Evolutionary conservation across 768 basidiomycete species (phyloP).

Genomic region (Tulasnella sp.): DNA sequence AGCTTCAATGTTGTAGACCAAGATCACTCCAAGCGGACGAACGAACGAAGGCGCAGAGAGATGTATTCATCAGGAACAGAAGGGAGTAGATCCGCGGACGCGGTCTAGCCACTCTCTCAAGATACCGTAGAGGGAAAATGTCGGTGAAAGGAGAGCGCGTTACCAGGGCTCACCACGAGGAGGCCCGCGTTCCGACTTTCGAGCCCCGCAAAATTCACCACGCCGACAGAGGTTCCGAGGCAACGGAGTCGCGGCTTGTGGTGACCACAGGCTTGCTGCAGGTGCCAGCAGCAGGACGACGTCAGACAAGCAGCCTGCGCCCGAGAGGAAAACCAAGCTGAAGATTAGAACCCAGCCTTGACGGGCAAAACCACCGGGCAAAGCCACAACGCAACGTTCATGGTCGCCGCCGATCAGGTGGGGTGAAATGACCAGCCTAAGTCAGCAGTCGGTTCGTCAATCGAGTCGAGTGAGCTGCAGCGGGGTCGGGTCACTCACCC

Average conservation of each 20-base stretch:
- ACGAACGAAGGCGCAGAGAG: too few relatives aligned
- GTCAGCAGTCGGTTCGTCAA: background rate
- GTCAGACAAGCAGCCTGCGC: background rate
- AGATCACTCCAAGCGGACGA: too few relatives aligned
- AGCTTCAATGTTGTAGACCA: too few relatives aligned
- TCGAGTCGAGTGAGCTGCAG: fast-evolving
- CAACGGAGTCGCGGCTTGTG: background rate
- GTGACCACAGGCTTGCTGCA: background rate
- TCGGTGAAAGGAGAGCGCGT: too few relatives aligned
- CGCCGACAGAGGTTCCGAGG: background rate
- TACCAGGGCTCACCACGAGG: background rate
- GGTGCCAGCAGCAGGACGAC: background rate
- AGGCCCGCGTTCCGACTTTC: background rate
- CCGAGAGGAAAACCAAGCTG: background rate
- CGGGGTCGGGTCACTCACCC: background rate
- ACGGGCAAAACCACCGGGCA: background rate
- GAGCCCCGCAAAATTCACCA: background rate
- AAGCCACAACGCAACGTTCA: background rate
- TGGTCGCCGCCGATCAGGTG: background rate
- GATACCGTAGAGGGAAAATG: background rate
- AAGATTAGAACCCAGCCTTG: background rate
- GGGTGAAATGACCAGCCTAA: background rate
- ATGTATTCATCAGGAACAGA: background rate
- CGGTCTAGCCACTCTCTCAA: background rate
- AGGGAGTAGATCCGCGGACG: background rate